Evolutionary conservation across 306 rosid species (phyloP).

Genomic region (Prinsepia uniflora): DNA sequence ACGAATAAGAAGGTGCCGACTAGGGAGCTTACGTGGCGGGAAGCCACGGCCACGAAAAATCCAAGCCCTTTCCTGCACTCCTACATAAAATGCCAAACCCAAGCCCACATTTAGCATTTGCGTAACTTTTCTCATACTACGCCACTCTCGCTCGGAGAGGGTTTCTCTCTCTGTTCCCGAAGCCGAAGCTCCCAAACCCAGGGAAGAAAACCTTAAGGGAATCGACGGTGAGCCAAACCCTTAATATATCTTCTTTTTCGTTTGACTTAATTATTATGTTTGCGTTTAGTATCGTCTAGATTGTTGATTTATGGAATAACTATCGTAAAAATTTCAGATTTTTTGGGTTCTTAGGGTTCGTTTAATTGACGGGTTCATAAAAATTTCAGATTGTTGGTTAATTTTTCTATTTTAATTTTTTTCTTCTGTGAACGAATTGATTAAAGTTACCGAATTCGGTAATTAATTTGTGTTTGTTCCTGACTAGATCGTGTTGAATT

Average conservation of each 20-base stretch:
- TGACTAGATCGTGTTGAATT: background rate
- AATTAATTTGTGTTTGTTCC: background rate
- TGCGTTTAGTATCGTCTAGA: background rate
- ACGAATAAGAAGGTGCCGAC: conserved; percentile 3
- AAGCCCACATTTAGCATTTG: background rate
- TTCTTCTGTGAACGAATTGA: background rate
- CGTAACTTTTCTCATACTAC: background rate
- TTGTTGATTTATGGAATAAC: background rate
- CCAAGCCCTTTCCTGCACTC: background rate
- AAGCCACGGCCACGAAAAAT: conserved; percentile 10
- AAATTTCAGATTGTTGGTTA: background rate
- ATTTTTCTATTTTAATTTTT: background rate
- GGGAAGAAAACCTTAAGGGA: conserved; percentile 9
- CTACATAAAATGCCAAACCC: background rate
- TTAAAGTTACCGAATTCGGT: background rate
- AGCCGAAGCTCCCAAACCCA: background rate
- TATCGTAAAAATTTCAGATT: background rate
- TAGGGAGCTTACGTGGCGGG: conserved; percentile 7
- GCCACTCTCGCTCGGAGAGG: background rate
- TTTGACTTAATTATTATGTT: background rate
- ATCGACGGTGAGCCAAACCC: conserved; percentile 10
- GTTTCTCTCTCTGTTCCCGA: background rate
- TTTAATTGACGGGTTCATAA: background rate
- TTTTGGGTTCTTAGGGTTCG: background rate
- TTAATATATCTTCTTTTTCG: background rate